A percentile compares a stretch with the other conserved stretches of the same genome.
Evolutionary conservation across 331 rosid genomes (phyloP).

Genomic region (Dryas integrifolia): DNA sequence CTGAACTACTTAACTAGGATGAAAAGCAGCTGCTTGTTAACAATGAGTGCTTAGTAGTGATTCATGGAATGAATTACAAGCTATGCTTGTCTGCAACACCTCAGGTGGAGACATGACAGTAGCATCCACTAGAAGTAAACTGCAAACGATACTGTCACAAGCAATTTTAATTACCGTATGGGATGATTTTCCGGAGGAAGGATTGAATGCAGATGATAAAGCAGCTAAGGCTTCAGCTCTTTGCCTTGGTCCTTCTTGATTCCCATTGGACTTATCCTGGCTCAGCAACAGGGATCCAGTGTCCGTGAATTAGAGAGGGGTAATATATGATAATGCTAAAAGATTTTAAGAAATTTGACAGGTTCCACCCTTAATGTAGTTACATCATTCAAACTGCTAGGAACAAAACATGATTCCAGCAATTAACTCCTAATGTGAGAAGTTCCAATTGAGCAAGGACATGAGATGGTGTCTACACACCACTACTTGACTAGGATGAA

Average conservation of each 20-base stretch:
- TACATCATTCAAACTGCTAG: background rate
- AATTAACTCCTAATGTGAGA: constrained; percentile 1
- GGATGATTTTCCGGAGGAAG: constrained; percentile 64
- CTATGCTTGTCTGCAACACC: constrained; percentile 11
- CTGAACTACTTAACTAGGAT: background rate
- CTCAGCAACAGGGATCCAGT: constrained; percentile 22
- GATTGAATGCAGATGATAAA: constrained; percentile 75
- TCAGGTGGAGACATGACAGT: background rate
- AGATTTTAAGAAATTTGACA: background rate
- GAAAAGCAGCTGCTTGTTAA: background rate
- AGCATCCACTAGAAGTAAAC: background rate
- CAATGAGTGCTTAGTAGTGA: background rate
- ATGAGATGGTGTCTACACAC: too few species aligned
- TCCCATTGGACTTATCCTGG: constrained; percentile 83
- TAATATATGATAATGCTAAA: background rate
- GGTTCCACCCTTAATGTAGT: background rate
- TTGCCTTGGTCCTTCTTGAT: constrained; percentile 88
- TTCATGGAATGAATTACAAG: background rate
- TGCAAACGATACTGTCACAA: background rate
- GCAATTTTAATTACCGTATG: constrained; percentile 45
- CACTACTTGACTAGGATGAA: background rate
- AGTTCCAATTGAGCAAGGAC: background rate
- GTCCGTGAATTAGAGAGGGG: constrained; percentile 11
- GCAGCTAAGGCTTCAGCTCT: constrained; percentile 95
- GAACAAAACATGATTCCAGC: background rate